Conservation (phyloP, 768 basidiomycete genomes). For the Pleurotus tuoliensis region DNA sequence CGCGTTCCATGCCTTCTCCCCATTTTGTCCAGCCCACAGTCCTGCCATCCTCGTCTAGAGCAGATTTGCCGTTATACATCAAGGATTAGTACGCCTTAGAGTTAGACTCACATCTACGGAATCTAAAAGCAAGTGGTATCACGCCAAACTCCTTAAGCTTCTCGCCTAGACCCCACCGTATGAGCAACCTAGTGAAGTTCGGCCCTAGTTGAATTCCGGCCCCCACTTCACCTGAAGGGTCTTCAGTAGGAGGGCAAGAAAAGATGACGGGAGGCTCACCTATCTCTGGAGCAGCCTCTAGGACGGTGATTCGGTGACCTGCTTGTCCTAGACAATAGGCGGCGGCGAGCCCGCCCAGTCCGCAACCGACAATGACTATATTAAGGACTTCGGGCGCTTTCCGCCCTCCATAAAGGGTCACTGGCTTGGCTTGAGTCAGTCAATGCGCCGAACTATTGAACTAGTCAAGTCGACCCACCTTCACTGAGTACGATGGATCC, state of each 20-base stretch:
- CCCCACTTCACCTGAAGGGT: conserved; percentile 33
- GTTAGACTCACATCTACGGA: conserved; percentile 36
- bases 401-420: conserved; percentile 4
- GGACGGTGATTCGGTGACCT: conserved; percentile 45
- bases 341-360: conserved; percentile 45
- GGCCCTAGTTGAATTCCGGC: conserved; percentile 47
- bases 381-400: conserved; percentile 11
- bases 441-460: background rate
- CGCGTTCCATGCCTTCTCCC: conserved; percentile 22
- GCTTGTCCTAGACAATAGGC: conserved; percentile 41
- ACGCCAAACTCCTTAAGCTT: conserved; percentile 34
- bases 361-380: conserved; percentile 46
- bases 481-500: background rate
- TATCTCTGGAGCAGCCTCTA: conserved; percentile 35
- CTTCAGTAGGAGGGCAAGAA: background rate
- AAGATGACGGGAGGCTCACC: background rate
- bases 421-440: background rate
- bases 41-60: conserved; percentile 26
- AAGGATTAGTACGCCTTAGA: background rate
- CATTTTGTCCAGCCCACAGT: conserved; percentile 19
- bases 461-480: background rate
- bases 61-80: background rate
- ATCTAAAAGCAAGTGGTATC: conserved; percentile 31
- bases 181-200: conserved; percentile 41
- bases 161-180: conserved; percentile 47